phyloP scores from a whole-genome alignment of 768 basidiomycete species.

The Kwoniella mangroviensis region DNA sequence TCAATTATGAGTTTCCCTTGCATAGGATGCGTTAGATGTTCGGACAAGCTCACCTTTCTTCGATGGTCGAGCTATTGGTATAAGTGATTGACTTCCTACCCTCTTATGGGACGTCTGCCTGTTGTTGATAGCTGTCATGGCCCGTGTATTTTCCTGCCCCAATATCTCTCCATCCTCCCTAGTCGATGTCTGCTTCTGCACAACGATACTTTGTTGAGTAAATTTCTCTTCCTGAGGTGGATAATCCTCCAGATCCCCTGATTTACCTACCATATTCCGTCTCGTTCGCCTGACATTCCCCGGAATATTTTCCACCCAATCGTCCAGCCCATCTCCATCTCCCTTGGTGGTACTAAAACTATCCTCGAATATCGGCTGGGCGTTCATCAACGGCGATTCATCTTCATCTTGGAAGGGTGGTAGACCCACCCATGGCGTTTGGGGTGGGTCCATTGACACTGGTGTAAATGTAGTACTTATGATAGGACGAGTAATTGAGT shows the following conservation, averaged over 20 bases:
- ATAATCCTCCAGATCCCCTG: slow-evolving; percentile 19
- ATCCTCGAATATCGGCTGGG: slow-evolving; percentile 18
- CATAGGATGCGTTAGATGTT: no score
- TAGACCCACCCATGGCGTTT: slow-evolving; percentile 14
- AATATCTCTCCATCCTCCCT: no score
- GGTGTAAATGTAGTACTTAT: not conserved
- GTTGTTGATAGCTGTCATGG: slow-evolving; percentile 1
- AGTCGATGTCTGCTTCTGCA: no score
- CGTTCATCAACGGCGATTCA: slow-evolving; percentile 11
- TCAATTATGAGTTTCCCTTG: no score
- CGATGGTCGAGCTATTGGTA: slow-evolving; percentile 1
- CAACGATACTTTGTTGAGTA: not conserved
- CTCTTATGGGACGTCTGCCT: slow-evolving; percentile 8
- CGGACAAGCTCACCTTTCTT: slow-evolving; percentile 8
- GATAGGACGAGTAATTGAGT: no score
- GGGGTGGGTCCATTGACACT: slow-evolving; percentile 10
- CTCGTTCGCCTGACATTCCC: not conserved
- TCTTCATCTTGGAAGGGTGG: slow-evolving; percentile 16
- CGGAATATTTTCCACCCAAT: not conserved
- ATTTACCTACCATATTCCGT: not conserved
- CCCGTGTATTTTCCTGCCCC: not conserved
- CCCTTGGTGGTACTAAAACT: not conserved
- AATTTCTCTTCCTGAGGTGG: slow-evolving; percentile 13
- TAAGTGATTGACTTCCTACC: slow-evolving; percentile 12
- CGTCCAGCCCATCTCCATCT: not conserved